Evolutionary conservation across 2,329 filamentous ascomycete species (phyloP).

Genomic region (Pezicula neosporulosa): DNA sequence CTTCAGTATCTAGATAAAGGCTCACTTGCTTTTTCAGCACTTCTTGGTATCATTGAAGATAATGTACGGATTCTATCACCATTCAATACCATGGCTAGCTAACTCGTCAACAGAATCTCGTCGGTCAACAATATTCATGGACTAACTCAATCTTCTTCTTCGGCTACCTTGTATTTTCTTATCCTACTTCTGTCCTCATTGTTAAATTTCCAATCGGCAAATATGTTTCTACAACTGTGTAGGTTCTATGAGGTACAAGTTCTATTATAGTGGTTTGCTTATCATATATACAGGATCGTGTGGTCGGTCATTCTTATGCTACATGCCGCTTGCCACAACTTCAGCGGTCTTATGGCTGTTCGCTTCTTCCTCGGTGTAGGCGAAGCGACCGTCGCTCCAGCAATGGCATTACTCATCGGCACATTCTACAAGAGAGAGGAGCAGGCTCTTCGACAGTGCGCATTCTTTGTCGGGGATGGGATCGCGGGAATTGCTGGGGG

Average conservation of each 20-base stretch:
- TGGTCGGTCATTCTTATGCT: too few relatives aligned
- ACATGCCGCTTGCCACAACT: conserved; percentile 27
- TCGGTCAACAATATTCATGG: conserved; percentile 43
- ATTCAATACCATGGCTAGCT: too few relatives aligned
- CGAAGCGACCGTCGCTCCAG: conserved; percentile 24
- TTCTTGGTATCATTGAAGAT: conserved; percentile 44
- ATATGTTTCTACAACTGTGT: conserved; percentile 41
- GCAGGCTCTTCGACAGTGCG: conserved; percentile 25
- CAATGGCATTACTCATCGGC: conserved; percentile 27
- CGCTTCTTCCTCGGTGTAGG: conserved; percentile 22
- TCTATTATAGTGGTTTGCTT: too few relatives aligned
- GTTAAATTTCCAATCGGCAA: conserved; percentile 48
- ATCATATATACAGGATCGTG: too few relatives aligned
- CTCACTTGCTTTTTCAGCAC: conserved; percentile 48
- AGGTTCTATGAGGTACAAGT: conserved; percentile 26
- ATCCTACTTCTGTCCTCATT: conserved; percentile 40
- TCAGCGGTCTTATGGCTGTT: conserved; percentile 24
- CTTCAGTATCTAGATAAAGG: conserved; percentile 29
- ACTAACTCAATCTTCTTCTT: conserved; percentile 44
- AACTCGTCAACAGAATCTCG: conserved; percentile 21
- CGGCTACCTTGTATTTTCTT: conserved; percentile 32
- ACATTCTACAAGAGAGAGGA: conserved; percentile 30
- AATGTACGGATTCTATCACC: not conserved
- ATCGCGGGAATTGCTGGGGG: not conserved
- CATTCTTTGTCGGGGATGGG: conserved; percentile 12